Base-by-base conservation (phyloP, 23 red algal species). In the Cyanidiococcus yangmingshanensis region DNA sequence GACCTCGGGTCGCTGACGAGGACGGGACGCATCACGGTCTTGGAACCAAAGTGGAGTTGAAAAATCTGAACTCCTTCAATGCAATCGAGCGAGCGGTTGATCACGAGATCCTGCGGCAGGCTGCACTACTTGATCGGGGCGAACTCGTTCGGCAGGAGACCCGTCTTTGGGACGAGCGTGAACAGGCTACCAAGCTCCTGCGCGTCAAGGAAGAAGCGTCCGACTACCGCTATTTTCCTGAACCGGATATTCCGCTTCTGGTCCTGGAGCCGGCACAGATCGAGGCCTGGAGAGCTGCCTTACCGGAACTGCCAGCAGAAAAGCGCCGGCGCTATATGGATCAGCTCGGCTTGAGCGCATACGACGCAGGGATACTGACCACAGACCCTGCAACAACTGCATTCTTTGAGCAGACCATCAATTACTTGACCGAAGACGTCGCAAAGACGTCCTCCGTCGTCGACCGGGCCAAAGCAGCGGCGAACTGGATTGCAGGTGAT, bases 181-280 rank as follows among this genome's bases (percentile, higher is more conserved):
- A 79, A 2, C 76, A 58, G 58, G 76, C 82, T 58, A 96, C 92
- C 1, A 68, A 59, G 63, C 50, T 83, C 38, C 79, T 96, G 83
- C 77, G 92, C 1, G 84, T 96, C 12, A 96, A 96, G 58, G 92
- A 96, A 74, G 92, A 68, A 31, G 80, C 83, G 0, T 83, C 92
- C 1, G 92, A 96, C 38, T 96, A 96, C 68, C 83, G 92, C 30
- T 96, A 96, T 76, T 96, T 96, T 75, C 92, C 92, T 26, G 92
- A 96, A 76, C 92, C 92, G 38, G 92, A 96, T 75, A 77, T 96
- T 50, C 92, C 92, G 50, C 92, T 87, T 31, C 41, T 96, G 30
- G 26, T 50, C 26, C 34, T 96, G 54, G 51, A 57, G 0, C 38
- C 41, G 39, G 77, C 58, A 34, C 59, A 75, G 79, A 25, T 96